phyloP scores from a whole-genome alignment of 345 rosid genomes.

The Ailanthus altissimus region DNA sequence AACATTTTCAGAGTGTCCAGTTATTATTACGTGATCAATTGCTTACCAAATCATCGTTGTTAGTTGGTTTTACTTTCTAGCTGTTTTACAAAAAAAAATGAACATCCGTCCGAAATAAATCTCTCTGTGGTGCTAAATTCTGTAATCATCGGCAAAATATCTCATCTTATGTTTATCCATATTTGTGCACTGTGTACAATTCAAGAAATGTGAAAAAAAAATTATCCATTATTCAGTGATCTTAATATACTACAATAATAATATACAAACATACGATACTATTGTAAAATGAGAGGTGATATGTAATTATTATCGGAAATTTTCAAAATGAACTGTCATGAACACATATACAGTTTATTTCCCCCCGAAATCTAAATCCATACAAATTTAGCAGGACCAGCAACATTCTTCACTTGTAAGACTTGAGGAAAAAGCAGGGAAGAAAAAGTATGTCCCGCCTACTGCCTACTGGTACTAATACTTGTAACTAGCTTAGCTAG shows the following conservation, averaged over 20 bases:
- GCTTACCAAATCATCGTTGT: no score
- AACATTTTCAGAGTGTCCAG: no score
- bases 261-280: no score
- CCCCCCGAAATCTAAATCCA: slow-evolving; percentile 17
- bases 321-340: slow-evolving; percentile 14
- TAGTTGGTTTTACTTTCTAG: neutral
- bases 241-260: no score
- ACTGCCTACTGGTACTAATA: neutral
- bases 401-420: neutral
- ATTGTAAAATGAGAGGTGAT: no score
- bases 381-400: slow-evolving; percentile 7
- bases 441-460: neutral
- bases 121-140: neutral
- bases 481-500: slow-evolving; percentile 37
- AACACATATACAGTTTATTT: slow-evolving; percentile 4
- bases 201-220: no score
- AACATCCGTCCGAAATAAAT: neutral
- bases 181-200: no score
- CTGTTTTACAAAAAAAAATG: neutral
- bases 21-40: no score
- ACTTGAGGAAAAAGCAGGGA: no score
- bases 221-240: no score
- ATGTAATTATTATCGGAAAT: neutral
- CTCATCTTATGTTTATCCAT: neutral
- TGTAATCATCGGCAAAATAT: neutral